Conservation (phyloP, 495 filamentous ascomycete species). For the Hypoxylon fragiforme region DNA sequence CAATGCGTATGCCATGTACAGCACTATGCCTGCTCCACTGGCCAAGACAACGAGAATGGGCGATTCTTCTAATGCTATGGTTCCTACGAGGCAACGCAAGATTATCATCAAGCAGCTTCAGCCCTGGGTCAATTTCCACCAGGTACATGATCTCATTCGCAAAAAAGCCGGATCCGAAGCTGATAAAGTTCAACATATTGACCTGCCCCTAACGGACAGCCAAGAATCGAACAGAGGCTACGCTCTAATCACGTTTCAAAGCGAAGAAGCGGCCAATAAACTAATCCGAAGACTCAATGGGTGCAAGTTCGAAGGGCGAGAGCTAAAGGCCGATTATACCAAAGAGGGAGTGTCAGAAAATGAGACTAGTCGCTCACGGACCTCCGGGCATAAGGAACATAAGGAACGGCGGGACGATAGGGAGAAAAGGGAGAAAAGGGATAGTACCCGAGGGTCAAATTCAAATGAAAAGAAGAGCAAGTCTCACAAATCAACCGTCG, state of each 20-base stretch:
- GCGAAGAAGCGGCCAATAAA: conserved; percentile 34
- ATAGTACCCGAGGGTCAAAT: conserved; percentile 14
- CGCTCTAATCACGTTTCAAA: conserved; percentile 32
- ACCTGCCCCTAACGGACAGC: conserved; percentile 32
- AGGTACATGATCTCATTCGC: conserved; percentile 37
- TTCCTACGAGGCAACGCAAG: conserved; percentile 32
- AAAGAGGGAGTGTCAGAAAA: conserved; percentile 37
- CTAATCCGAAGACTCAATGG: conserved; percentile 32
- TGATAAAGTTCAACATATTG: conserved; percentile 35
- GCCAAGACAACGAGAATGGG: neutral
- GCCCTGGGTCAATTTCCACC: conserved; percentile 30
- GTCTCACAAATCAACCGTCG: conserved; percentile 31
- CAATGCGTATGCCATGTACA: conserved; percentile 21
- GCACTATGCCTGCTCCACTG: conserved; percentile 9
- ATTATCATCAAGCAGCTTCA: conserved; percentile 39
- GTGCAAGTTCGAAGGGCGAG: conserved; percentile 30
- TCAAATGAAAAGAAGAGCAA: conserved; percentile 32
- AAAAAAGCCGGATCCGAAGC: conserved; percentile 34
- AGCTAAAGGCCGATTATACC: conserved; percentile 30
- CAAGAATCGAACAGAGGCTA: conserved; percentile 33
- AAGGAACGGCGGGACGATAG: conserved; percentile 30
- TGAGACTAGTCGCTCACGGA: conserved; percentile 16
- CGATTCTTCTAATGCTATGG: conserved; percentile 13
- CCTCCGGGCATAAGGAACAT: conserved; percentile 20
- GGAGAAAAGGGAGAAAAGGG: conserved; percentile 33